phyloP scores from a whole-genome alignment of 208 protist species.

The Leishmania aethiopica region DNA sequence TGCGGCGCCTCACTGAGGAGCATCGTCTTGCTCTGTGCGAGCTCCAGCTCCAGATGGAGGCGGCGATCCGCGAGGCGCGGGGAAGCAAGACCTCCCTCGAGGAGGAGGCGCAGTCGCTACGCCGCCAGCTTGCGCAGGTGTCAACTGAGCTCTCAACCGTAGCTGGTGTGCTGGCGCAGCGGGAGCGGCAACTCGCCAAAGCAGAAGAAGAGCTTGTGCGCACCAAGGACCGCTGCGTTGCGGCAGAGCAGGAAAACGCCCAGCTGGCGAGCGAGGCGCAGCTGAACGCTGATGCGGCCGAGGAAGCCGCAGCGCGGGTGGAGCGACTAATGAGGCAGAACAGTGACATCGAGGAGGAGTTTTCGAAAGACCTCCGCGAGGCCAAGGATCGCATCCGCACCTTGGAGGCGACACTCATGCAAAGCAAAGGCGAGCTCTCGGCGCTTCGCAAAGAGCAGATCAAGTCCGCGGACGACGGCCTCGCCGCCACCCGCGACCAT shows the following conservation, averaged over 20 bases:
- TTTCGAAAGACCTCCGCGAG: conserved; percentile 54
- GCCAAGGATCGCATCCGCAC: conserved; percentile 59
- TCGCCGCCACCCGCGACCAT: conserved; percentile 41
- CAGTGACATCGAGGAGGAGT: conserved; percentile 61
- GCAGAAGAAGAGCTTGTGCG: conserved; percentile 43
- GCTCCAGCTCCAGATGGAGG: conserved; percentile 68
- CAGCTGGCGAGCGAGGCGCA: conserved; percentile 57
- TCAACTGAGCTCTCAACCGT: conserved; percentile 73
- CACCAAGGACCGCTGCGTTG: conserved; percentile 34
- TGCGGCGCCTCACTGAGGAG: conserved; percentile 68
- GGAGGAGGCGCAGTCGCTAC: conserved; percentile 76
- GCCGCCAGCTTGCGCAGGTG: conserved; percentile 64
- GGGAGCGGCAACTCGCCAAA: conserved; percentile 57
- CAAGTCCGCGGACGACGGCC: conserved; percentile 45
- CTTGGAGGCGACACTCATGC: conserved; percentile 57
- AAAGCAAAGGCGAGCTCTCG: conserved; percentile 51
- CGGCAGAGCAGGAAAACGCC: conserved; percentile 61
- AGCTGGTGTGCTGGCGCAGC: conserved; percentile 62
- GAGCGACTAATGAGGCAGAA: conserved; percentile 60
- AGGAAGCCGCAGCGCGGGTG: conserved; percentile 60
- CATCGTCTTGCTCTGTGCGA: conserved; percentile 75
- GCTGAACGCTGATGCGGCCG: conserved; percentile 34
- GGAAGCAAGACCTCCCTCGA: conserved; percentile 60
- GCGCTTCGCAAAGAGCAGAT: conserved; percentile 50
- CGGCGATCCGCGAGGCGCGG: conserved; percentile 66